Percentiles rank a stretch among this genome's conserved stretches.
phyloP scores from a whole-genome alignment of 2,329 filamentous ascomycete genomes.

The Byssochlamys sp. region DNA sequence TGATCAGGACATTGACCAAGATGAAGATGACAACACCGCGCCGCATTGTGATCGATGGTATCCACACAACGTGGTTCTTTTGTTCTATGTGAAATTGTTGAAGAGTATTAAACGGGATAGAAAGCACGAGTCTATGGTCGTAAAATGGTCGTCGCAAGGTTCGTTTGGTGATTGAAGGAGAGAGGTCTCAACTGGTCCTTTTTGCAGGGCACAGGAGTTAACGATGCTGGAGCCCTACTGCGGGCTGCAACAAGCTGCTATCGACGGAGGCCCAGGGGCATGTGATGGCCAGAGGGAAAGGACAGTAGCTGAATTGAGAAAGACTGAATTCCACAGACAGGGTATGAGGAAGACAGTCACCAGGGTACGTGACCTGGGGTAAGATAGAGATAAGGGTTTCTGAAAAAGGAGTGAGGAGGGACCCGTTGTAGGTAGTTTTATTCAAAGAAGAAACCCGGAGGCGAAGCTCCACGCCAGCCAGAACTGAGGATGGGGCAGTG shows the following conservation, averaged over 20 bases:
- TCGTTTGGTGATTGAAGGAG: neutral
- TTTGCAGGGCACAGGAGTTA: neutral
- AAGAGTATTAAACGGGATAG: neutral
- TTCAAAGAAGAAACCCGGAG: neutral
- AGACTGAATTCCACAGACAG: neutral
- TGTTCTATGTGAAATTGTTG: neutral
- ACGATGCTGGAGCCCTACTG: neutral
- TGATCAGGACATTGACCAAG: slow-evolving; percentile 53
- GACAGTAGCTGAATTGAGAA: neutral
- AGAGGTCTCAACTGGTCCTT: neutral
- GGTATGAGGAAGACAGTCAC: neutral
- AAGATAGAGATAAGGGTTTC: neutral
- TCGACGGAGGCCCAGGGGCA: neutral
- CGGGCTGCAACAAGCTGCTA: neutral
- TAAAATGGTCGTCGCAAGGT: neutral
- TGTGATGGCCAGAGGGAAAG: neutral
- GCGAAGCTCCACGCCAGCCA: neutral
- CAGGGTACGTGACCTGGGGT: neutral
- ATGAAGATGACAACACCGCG: slow-evolving; percentile 54
- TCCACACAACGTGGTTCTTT: neutral
- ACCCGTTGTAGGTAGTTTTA: neutral
- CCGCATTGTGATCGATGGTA: slow-evolving; percentile 42
- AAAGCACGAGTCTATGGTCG: neutral
- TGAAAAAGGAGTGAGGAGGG: neutral
- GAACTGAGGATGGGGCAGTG: neutral